Evolutionary conservation across 1,139 yeast genomes (phyloP), one percentile per base, ranked within the genome.

Genomic region (Hanseniaspora gamundiae): DNA sequence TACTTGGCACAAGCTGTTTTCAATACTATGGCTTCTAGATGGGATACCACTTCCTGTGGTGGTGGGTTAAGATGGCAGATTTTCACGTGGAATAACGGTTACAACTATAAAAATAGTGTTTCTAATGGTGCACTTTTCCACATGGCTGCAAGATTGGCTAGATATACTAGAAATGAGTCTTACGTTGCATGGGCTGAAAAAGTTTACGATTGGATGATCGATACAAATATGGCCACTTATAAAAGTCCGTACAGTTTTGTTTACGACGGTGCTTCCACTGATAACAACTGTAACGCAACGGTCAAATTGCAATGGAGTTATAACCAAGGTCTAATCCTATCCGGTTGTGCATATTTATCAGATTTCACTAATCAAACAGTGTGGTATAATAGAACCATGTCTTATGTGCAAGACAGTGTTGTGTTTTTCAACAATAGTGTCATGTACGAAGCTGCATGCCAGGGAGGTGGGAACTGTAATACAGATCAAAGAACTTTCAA

Each of bases 21-120:
- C 68, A 86, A 87, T 61, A 82, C 94, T 28, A 87, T 88, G 95
- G 75, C 85, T 35, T 64, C 74, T 33, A 74, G 96, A 62, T 88
- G 97, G 97, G 96, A 88, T 58, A 54, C 61, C 8, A 68, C 59
- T 2, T 56, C 72, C 45, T 88, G 97, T 64, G 74, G 72, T 43
- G 97, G 97, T 48, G 97, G 97, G 1, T 70, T 88, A 49, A 74
- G 96, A 66, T 88, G 97, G 97, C 97, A 88, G 66, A 88, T 88
- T 59, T 88, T 84, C 68, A 76, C 83, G 48, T 88, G 95, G 94
- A 88, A 88, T 61, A 72, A 87, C 9, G 97, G 97, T 52, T 88
- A 87, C 61, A 83, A 84, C 62, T 88, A 88, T 61, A 88, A 88
- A 64, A 88, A 88, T 62, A 70, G 94, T 9, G 93, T 88, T 47